phyloP scores from a whole-genome alignment of 352 stramenopile species.

The Phytopythium montanum region DNA sequence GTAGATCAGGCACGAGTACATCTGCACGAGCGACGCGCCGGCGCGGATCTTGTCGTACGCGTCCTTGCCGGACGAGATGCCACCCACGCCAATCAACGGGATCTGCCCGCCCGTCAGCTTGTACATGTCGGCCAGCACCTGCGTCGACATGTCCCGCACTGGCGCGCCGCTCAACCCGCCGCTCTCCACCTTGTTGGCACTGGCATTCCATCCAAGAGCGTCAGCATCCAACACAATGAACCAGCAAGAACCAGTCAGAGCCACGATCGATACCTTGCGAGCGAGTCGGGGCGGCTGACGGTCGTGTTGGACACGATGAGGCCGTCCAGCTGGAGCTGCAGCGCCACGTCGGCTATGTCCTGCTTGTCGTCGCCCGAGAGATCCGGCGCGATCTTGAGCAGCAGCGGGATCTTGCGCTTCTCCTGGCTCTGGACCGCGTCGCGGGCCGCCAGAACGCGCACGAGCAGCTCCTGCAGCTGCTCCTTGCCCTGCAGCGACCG shows the following conservation, averaged over 20 bases:
- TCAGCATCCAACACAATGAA: background rate
- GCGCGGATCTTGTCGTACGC: slow-evolving; percentile 98
- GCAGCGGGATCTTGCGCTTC: slow-evolving; percentile 80
- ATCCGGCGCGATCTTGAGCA: slow-evolving; percentile 98
- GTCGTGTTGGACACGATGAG: slow-evolving; percentile 99
- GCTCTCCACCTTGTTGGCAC: slow-evolving; percentile 70
- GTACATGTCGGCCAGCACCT: slow-evolving; percentile 95
- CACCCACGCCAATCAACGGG: slow-evolving; percentile 95
- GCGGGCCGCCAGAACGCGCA: slow-evolving; percentile 61
- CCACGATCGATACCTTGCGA: slow-evolving; percentile 68
- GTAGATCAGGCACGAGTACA: slow-evolving; percentile 94
- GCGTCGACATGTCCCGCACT: slow-evolving; percentile 91
- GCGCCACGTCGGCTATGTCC: slow-evolving; percentile 90
- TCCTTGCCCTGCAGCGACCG: slow-evolving; percentile 76
- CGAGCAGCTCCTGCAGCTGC: slow-evolving; percentile 77
- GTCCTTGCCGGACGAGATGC: slow-evolving; percentile 90
- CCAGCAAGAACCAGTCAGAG: no score
- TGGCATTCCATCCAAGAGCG: slow-evolving; percentile 5
- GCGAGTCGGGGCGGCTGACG: slow-evolving; percentile 77
- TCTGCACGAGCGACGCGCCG: slow-evolving; percentile 93
- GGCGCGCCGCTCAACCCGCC: slow-evolving; percentile 96
- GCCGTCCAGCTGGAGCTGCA: slow-evolving; percentile 34
- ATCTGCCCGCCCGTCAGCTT: slow-evolving; percentile 90
- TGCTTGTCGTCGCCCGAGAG: slow-evolving; percentile 93
- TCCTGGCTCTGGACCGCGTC: slow-evolving; percentile 55